Percentiles rank a stretch among this genome's conserved stretches.
Evolutionary conservation across 202 grass and related monocot genomes (phyloP).

Genomic region (Schoenoplectus tabernaemontani): DNA sequence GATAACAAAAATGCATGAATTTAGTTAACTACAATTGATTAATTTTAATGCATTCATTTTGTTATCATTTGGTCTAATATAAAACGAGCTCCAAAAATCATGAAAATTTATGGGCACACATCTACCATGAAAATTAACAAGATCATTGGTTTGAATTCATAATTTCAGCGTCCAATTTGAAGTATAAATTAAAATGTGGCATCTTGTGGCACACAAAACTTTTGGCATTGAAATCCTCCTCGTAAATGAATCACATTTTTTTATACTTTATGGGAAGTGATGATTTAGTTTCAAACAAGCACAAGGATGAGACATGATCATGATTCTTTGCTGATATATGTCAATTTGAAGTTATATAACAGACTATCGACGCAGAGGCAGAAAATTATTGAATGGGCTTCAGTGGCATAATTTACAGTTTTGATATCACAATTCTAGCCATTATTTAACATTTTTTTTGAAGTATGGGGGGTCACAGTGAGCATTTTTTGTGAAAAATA

Average conservation of each 20-base stretch:
- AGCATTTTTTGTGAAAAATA: background rate
- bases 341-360: background rate
- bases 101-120: no score
- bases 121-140: no score
- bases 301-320: background rate
- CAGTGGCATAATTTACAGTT: background rate
- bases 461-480: background rate
- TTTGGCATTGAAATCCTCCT: no score
- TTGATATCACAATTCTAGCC: background rate
- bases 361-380: background rate
- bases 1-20: no score
- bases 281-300: background rate
- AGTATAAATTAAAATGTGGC: no score
- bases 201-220: no score
- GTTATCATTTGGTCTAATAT: no score
- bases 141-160: no score
- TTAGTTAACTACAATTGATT: no score
- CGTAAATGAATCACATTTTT: background rate
- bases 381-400: background rate
- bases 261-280: background rate
- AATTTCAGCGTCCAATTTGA: no score
- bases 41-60: no score
- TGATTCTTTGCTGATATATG: background rate
- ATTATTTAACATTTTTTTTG: background rate
- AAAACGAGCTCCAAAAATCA: no score